Base-by-base conservation (phyloP, 2,329 filamentous ascomycete genomes). In the Talaromyces marneffei region DNA sequence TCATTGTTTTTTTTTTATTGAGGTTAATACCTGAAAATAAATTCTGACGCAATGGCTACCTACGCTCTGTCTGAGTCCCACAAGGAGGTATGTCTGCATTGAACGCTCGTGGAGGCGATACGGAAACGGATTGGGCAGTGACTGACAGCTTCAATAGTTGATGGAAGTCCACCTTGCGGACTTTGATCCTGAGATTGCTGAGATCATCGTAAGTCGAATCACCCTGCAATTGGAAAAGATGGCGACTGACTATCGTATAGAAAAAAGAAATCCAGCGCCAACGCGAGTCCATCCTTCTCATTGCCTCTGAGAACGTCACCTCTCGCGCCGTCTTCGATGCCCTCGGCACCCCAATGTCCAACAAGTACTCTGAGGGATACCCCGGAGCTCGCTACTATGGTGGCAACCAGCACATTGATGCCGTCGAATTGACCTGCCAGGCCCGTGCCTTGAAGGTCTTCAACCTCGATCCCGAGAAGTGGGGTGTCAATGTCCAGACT, bases 281-380 rank as follows among this genome's bases (percentile, higher is more conserved):
- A 83, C 88, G 91, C 78, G 92, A 99, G 84, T 97, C 92, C 71
- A 96, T 99, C 79, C 91, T 97, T 74, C 88, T 99, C 76, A 99
- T 99, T 72, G 93, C 94, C 74, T 97, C 94, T 61, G 94, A 99
- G 83, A 99, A 99, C 84, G 92, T 99, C 80, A 99, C 94, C 62
- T 99, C 94, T 65, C 92, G 92, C 71, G 92, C 94, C 72, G 94
- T 99, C 73, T 96, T 96, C 82, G 92, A 99, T 81, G 94, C 94
- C 64, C 87, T 99, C 67, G 94, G 94, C 72, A 92, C 88, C 62
- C 89, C 90, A 77, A 95, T 94, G 90, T 91, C 90, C 79, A 96
- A 99, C 86, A 99, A 99, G 83, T 99, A 99, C 86, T 97, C 92
- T 18, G 94, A 99, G 84, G 94, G 94, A 67, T 96, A 96, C 79